These are phyloP conservation scores for Naganishia friedmannii DNA, from an alignment of 768 basidiomycete genomes.

Conservation along the genomic window DNA sequence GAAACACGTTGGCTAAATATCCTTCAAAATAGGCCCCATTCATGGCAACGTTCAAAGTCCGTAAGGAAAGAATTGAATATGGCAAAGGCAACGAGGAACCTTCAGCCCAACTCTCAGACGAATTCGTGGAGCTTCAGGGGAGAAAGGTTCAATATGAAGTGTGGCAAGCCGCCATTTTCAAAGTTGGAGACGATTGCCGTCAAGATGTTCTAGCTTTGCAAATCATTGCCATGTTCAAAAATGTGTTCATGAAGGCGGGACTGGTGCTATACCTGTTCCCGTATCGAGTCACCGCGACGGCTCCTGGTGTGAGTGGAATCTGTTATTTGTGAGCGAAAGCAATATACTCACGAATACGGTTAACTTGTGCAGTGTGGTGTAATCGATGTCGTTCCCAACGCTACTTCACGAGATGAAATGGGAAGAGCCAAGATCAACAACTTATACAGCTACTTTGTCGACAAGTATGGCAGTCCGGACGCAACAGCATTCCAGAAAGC, in stretches of 20 bases:
- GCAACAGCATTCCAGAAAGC: conserved; percentile 87
- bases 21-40: conserved; percentile 75
- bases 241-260: conserved; percentile 85
- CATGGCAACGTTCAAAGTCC: conserved; percentile 99
- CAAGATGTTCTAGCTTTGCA: conserved; percentile 98
- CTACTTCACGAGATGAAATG: conserved; percentile 99
- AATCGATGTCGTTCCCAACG: conserved; percentile 95
- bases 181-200: conserved; percentile 98
- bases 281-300: conserved; percentile 94
- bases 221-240: conserved; percentile 99
- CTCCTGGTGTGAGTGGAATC: conserved; percentile 71
- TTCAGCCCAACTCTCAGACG: conserved; percentile 34
- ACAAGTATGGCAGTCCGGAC: conserved; percentile 87
- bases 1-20: conserved; percentile 18
- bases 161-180: conserved; percentile 98
- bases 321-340: not conserved
- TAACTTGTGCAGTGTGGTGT: conserved; percentile 73
- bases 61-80: conserved; percentile 74
- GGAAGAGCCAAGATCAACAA: conserved; percentile 97
- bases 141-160: conserved; percentile 64
- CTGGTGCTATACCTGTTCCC: conserved; percentile 88
- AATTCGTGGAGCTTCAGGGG: not conserved
- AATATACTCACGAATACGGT: not conserved
- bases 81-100: conserved; percentile 54
- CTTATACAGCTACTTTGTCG: conserved; percentile 85